phyloP scores from a whole-genome alignment of 805 yeast genomes.

The Ogataea neopini region DNA sequence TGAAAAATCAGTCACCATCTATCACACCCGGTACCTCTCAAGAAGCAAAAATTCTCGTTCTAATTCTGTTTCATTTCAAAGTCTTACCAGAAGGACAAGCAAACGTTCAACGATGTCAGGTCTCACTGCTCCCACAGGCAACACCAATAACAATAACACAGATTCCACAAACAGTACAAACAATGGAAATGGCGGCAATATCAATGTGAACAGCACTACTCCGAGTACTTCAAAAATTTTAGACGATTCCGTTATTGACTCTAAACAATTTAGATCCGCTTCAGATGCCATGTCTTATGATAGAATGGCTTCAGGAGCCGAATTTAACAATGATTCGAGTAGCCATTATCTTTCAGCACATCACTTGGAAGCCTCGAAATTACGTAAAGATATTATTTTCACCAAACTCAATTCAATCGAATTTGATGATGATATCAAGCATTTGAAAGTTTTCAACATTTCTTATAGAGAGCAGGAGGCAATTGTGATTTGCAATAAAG shows the following conservation, averaged over 20 bases:
- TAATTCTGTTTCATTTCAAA: constrained; percentile 19
- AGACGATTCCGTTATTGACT: constrained; percentile 33
- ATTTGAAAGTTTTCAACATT: constrained; percentile 41
- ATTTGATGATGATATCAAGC: constrained; percentile 31
- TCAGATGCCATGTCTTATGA: constrained; percentile 44
- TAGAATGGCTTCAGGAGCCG: constrained; percentile 46
- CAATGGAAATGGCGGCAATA: constrained; percentile 25
- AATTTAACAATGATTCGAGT: constrained; percentile 30
- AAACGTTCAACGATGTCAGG: constrained; percentile 29
- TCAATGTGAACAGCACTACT: constrained; percentile 29
- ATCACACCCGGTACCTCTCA: constrained; percentile 52
- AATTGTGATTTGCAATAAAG: constrained; percentile 51
- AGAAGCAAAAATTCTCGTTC: constrained; percentile 21
- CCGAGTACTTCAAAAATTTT: constrained; percentile 45
- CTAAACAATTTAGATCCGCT: constrained; percentile 37
- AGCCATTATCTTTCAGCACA: constrained; percentile 23
- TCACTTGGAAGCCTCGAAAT: constrained; percentile 34
- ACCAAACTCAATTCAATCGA: constrained; percentile 54
- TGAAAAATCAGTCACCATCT: constrained; percentile 49
- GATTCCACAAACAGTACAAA: neutral
- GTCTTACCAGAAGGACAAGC: constrained; percentile 26
- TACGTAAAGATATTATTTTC: constrained; percentile 69
- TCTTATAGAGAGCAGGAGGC: constrained; percentile 59
- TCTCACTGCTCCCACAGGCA: constrained; percentile 6
- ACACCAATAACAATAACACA: constrained; percentile 6